Conservation (phyloP, 768 basidiomycete species). For the Phaeolepiota aurea region DNA sequence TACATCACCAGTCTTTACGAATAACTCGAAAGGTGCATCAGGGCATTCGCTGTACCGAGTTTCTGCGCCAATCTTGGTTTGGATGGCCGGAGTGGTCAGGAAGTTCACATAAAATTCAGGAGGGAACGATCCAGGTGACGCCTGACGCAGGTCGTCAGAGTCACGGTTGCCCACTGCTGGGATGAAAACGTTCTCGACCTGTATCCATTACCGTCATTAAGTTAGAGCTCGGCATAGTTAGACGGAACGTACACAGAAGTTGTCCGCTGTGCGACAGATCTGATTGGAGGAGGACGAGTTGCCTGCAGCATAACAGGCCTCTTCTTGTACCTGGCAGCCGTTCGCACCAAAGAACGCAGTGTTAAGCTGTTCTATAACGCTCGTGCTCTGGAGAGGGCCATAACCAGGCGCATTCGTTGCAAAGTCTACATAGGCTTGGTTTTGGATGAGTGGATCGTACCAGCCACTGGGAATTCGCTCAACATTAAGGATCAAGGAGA, state of each 20-base stretch:
- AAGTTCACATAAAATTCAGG: slow-evolving; percentile 47
- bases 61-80: slow-evolving; percentile 45
- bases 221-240: background rate
- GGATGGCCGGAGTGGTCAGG: slow-evolving; percentile 24
- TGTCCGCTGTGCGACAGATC: slow-evolving; percentile 42
- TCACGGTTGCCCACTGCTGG: slow-evolving; percentile 49
- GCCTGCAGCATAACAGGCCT: slow-evolving; percentile 50
- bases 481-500: background rate
- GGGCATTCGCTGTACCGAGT: slow-evolving; percentile 40
- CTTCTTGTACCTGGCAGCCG: slow-evolving; percentile 48
- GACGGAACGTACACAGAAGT: slow-evolving; percentile 41
- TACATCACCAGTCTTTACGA: slow-evolving; percentile 50
- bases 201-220: slow-evolving; percentile 1
- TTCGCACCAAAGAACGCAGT: slow-evolving; percentile 33
- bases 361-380: slow-evolving; percentile 37
- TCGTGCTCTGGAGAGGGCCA: slow-evolving; percentile 46
- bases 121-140: slow-evolving; percentile 42
- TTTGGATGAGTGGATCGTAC: slow-evolving; percentile 59
- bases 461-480: slow-evolving; percentile 39
- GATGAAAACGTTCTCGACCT: slow-evolving; percentile 38
- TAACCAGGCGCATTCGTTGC: slow-evolving; percentile 59
- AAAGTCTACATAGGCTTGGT: slow-evolving; percentile 51
- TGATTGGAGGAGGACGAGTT: slow-evolving; percentile 32
- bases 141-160: slow-evolving; percentile 50
- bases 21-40: slow-evolving; percentile 28